phyloP scores from a whole-genome alignment of 176 grass and related monocot genomes.

The Sorghum bicolor region DNA sequence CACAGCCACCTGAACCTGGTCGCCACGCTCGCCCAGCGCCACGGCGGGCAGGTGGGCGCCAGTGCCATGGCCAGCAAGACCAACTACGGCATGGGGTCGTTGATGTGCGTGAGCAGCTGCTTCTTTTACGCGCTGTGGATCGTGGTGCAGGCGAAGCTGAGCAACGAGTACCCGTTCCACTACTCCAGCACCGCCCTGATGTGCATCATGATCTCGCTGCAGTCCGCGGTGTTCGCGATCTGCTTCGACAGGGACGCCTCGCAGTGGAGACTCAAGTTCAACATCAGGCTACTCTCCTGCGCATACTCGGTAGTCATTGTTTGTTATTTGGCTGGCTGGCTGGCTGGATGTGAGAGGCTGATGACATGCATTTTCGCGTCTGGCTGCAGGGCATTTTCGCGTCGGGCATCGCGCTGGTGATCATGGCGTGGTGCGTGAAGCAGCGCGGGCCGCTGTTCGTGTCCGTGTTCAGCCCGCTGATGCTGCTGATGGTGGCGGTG shows the following conservation, averaged over 20 bases:
- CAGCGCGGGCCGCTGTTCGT: constrained; percentile 67
- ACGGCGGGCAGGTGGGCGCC: no score
- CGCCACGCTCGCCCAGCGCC: neutral
- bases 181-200: constrained; percentile 76
- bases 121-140: constrained; percentile 72
- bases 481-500: constrained; percentile 72
- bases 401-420: constrained; percentile 59
- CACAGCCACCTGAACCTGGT: constrained; percentile 47
- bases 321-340: no score
- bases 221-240: constrained; percentile 52
- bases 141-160: constrained; percentile 67
- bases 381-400: constrained; percentile 31
- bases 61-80: no score
- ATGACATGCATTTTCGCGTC: no score
- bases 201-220: constrained; percentile 62
- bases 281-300: constrained; percentile 58
- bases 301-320: constrained; percentile 42
- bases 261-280: constrained; percentile 51
- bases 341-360: no score
- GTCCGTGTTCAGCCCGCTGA: constrained; percentile 79
- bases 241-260: constrained; percentile 35
- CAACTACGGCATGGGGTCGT: constrained; percentile 44
- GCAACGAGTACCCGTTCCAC: constrained; percentile 57
- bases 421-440: constrained; percentile 81
- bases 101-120: constrained; percentile 53